These are phyloP conservation scores for Nadsonia commutata DNA, from an alignment of 1,139 yeast species.

Conservation along the genomic window DNA sequence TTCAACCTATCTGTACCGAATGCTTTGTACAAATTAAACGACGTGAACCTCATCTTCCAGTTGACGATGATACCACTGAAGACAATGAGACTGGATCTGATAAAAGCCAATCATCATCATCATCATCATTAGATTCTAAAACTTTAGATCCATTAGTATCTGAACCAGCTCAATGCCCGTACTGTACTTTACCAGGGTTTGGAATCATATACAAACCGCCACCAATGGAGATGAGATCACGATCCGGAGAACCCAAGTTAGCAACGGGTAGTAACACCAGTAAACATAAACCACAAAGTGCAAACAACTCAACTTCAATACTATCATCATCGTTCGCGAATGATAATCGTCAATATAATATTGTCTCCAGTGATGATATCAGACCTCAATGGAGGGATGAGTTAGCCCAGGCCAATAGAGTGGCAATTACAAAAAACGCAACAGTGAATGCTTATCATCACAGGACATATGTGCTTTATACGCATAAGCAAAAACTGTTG, in stretches of 20 bases:
- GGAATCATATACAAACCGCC: conserved; percentile 62
- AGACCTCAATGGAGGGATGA: conserved; percentile 88
- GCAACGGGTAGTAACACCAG: conserved; percentile 1
- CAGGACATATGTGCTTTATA: conserved; percentile 39
- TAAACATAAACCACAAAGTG: background rate
- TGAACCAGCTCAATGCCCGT: conserved; percentile 86
- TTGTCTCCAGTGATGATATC: conserved; percentile 63
- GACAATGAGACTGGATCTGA: conserved; percentile 30
- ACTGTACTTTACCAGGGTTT: conserved; percentile 77
- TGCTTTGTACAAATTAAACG: conserved; percentile 94
- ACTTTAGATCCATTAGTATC: conserved; percentile 36
- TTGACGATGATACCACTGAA: conserved; percentile 29
- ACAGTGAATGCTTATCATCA: conserved; percentile 92
- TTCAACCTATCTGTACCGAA: conserved; percentile 88
- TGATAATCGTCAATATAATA: too few relatives aligned
- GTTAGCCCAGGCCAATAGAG: conserved; percentile 54
- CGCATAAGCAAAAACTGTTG: background rate
- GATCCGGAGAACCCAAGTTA: background rate
- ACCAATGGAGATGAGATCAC: conserved; percentile 1
- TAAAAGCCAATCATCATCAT: conserved; percentile 4
- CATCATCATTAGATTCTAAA: conserved; percentile 11
- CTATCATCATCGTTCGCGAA: conserved; percentile 7
- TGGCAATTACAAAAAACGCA: conserved; percentile 74
- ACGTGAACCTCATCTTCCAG: conserved; percentile 76
- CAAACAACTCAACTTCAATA: too few relatives aligned